Evolutionary conservation across 108 stramenopile genomes (phyloP), one percentile per base, ranked within the genome.

Genomic region (Cyclotella cryptica): DNA sequence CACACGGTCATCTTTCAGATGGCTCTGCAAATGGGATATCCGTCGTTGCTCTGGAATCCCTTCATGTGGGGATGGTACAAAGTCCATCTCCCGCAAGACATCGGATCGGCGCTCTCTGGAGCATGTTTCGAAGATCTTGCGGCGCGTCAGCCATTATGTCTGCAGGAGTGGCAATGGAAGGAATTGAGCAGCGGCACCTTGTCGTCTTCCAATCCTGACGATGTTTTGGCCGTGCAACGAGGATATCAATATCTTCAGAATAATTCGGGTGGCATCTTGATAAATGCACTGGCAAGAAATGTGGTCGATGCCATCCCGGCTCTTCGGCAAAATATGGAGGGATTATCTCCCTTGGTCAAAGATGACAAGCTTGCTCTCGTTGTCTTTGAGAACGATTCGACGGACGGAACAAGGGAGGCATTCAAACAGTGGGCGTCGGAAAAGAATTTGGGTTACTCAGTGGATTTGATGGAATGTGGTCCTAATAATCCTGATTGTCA

Each of bases 311-410:
- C 55, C 45, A 75, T 86, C 43, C 78, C 77, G 0, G 69, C 86
- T 11, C 74, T 86, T 0, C 58, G 40, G 1, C 63, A 74, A 47
- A 86, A 86, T 69, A 61, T 86, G 69, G 83, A 86, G 21, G 71
- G 73, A 46, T 71, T 86, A 0, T 22, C 43, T 24, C 86, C 79
- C 47, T 81, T 86, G 44, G 83, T 80, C 62, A 69, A 51, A 4
- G 63, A 71, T 24, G 69, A 75, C 30, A 75, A 76, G 55, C 72
- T 86, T 43, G 63, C 79, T 7, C 63, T 86, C 9, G 86, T 86
- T 19, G 54, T 86, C 0, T 86, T 83, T 68, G 86, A 86, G 65
- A 86, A 86, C 51, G 86, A 86, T 72, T 84, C 83, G 19, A 43
- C 79, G 17, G 86, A 86, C 67, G 86, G 83, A 13, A 83, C 83